Base-by-base conservation (phyloP, 495 filamentous ascomycete species). In the Emericellopsis terricola region DNA sequence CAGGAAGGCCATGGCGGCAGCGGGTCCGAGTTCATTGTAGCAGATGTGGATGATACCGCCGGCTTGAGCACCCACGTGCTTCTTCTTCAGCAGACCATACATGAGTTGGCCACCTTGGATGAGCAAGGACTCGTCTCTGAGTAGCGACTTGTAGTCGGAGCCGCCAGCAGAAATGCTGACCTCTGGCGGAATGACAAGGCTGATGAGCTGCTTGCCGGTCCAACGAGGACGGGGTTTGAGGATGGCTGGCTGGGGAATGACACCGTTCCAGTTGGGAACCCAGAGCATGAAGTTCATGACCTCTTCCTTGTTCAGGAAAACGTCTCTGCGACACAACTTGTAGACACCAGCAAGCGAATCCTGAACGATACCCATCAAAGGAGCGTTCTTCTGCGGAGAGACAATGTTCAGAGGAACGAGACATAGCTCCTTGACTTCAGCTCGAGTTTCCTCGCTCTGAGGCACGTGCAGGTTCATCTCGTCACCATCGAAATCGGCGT, bases 401-500 rank as follows among this genome's bases (percentile, higher is more conserved):
- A 99, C 89, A 44, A 99, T 93, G 51, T 99, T 92, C 39, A 85
- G 65, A 5, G 89, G 89, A 31, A 99, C 89, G 71, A 94, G 78
- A 53, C 89, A 94, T 24, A 99, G 74, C 48, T 94, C 69, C 45
- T 70, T 78, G 42, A 99, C 70, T 56, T 99, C 89, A 6, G 86
- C 78, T 32, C 91, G 71, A 9, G 89, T 89, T 57, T 97, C 89
- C 58, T 96, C 89, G 2, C 91, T 97, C 50, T 97, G 89, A 11
- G 89, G 89, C 4, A 97, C 85, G 55, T 97, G 89, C 40, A 97
- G 54, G 46, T 97, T 97, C 89, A 97, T 97, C 54, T 97, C 89
- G 41, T 97, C 89, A 43, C 89, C 89, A 45, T 97, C 89, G 49
- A 97, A 97, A 73, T 97, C 89, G 29, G 89, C 89, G 55, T 97